Evolutionary conservation across 441 rosid genomes (phyloP), one percentile per base, ranked within the genome.

Genomic region (Erodium moschatum): DNA sequence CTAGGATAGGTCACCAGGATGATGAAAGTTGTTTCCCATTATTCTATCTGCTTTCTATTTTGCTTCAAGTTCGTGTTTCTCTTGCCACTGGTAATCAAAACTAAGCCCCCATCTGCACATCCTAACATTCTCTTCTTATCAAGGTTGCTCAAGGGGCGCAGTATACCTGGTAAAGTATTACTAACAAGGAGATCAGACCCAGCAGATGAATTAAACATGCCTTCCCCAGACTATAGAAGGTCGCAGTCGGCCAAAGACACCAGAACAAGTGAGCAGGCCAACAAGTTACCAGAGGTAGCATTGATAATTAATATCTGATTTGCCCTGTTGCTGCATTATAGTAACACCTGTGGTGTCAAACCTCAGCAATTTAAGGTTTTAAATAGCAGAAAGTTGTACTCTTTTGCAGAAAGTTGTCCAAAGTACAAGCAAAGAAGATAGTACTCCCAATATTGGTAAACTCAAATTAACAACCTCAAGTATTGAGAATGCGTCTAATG

Each of bases 141-240:
- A 73, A 88, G 96, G 84, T 76, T 94, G 80, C 96, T 89, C 33
- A 89, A 88, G 77, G 99, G 99, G 35, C 92, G 97, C 21, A 88
- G 94, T 82, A 91, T 91, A 67, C 99, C 96, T 5, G 97, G 99
- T 64, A 91, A 94, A 81, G 87, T 94, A 13, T 81, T 91, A 70
- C 73, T 94, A 74, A 88, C 96, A 65, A 84, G 96, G 78, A 89
- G 88, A 79, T 71, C 84, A 0, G 97, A 91, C 75, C 88, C 85
- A 44, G 75, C 80, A 16, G 92, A 77, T 13, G 87, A 80, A 66
- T 75, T 78, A 5, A 77, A 71, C 76, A 16, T 73, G 46, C 76
- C 64, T 13, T 85, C 97, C 73, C 90, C 90, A 0, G 82, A 77
- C 31, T 89, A 78, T 81, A 89, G 75, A 66, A 84, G 99, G 71